phyloP scores from a whole-genome alignment of 805 yeast species.

The Ogataea parapolymorpha region DNA sequence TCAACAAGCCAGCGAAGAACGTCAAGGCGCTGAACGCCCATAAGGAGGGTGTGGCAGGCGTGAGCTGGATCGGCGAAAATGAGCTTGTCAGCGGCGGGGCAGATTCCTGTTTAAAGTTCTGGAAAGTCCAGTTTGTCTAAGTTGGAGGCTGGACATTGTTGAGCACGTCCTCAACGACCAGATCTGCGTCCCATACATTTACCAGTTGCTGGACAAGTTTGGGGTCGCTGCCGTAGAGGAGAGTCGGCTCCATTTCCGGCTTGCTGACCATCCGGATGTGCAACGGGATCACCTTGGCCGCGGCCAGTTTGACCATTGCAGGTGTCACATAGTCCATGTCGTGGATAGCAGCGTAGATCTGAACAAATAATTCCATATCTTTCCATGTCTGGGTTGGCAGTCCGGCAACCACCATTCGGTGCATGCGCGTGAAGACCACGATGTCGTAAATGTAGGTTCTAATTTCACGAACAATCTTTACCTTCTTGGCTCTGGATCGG shows the following conservation, averaged over 20 bases:
- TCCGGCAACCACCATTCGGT: constrained; percentile 52
- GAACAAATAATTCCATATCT: constrained; percentile 40
- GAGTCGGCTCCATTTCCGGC: constrained; percentile 47
- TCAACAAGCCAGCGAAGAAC: constrained; percentile 72
- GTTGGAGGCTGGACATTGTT: constrained; percentile 51
- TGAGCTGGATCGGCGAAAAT: constrained; percentile 57
- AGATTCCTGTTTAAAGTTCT: constrained; percentile 75
- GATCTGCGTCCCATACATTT: constrained; percentile 42
- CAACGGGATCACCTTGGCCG: constrained; percentile 46
- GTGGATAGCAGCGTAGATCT: constrained; percentile 41
- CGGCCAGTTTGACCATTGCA: constrained; percentile 47
- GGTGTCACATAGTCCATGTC: constrained; percentile 48
- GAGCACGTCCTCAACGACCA: constrained; percentile 51
- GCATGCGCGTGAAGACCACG: constrained; percentile 48
- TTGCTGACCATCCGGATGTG: constrained; percentile 33
- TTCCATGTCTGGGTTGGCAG: constrained; percentile 43
- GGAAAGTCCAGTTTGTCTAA: constrained; percentile 46
- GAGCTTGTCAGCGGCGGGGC: constrained; percentile 68
- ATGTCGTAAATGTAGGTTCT: constrained; percentile 55
- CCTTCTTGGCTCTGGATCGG: constrained; percentile 9
- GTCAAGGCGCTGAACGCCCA: constrained; percentile 77
- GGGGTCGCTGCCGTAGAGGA: constrained; percentile 55
- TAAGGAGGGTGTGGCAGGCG: constrained; percentile 78
- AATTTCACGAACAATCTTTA: constrained; percentile 48
- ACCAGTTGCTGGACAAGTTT: constrained; percentile 40